phyloP scores from a whole-genome alignment of 1,284 basidiomycete species.

The Naganishia sp. region DNA sequence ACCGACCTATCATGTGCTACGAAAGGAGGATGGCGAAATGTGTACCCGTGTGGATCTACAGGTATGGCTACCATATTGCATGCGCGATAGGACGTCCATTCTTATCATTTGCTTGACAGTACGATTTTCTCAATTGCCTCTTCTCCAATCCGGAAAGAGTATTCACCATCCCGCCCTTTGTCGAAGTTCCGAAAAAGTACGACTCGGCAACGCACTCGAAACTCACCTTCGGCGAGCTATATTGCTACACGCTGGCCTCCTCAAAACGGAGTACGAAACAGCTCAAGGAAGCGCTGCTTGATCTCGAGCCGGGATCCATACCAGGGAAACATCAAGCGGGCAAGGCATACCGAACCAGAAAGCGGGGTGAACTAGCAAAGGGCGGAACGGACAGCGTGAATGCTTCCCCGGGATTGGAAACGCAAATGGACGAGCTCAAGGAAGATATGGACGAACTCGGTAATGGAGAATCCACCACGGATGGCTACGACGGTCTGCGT shows the following conservation, averaged over 20 bases:
- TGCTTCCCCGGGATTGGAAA: slow-evolving; percentile 16
- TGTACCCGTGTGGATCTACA: slow-evolving; percentile 34
- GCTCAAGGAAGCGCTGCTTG: slow-evolving; percentile 78
- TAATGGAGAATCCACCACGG: slow-evolving; percentile 9
- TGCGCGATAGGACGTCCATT: not conserved
- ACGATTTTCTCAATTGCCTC: slow-evolving; percentile 74
- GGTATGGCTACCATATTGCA: slow-evolving; percentile 8
- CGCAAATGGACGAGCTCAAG: slow-evolving; percentile 24
- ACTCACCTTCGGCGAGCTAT: slow-evolving; percentile 78
- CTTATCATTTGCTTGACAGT: slow-evolving; percentile 57
- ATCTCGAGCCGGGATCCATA: slow-evolving; percentile 66
- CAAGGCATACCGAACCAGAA: slow-evolving; percentile 24
- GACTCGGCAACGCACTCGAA: slow-evolving; percentile 38
- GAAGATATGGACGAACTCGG: slow-evolving; percentile 21
- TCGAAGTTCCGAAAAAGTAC: slow-evolving; percentile 55
- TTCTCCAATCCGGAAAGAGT: slow-evolving; percentile 69
- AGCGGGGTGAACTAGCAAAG: slow-evolving; percentile 16
- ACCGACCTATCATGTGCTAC: slow-evolving; percentile 33
- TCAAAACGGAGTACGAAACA: slow-evolving; percentile 82
- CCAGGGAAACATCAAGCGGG: slow-evolving; percentile 35
- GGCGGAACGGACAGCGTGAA: slow-evolving; percentile 26
- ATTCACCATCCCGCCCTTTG: slow-evolving; percentile 65
- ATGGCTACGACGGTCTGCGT: slow-evolving; percentile 34
- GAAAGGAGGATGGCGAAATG: slow-evolving; percentile 36
- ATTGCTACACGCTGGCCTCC: slow-evolving; percentile 74